Base-by-base conservation (phyloP, 108 stramenopile species). In the Fragilariopsis cylindrus region DNA sequence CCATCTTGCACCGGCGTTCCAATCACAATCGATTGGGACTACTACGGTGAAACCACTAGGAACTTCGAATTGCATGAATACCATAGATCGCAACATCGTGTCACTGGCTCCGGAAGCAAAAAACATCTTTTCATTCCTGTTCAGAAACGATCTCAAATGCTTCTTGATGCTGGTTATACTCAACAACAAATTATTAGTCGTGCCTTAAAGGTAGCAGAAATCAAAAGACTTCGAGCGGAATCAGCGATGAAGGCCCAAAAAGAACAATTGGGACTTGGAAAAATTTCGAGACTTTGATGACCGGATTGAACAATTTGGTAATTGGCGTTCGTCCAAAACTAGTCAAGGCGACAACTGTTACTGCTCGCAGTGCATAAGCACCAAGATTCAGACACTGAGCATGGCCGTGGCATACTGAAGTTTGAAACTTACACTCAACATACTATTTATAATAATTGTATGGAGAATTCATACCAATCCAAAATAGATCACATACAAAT, bases 1-100 rank as follows among this genome's bases (percentile, higher is more conserved):
- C 81, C 81, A 39, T 54, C 81, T 12, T 64, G 65, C 44, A 39
- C 41, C 39, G 81, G 81, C 6, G 69, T 68, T 70, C 81, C 81
- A n/a, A 60, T 82, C 13, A 64, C 77, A n/a, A n/a, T n/a, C n/a
- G 7, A 72, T 81, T 48, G 81, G 55, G 52, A 57, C n/a, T n/a
- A n/a, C n/a, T n/a, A n/a, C n/a, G n/a, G n/a, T 43, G 58, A 30
- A 30, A 30, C 30, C 65, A 57, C 65, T 45, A 54, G 74, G 13
- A 54, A 74, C 53, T 39, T 74, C 19, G 60, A 74, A 54, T 39
- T 79, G 11, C 70, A 74, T 47, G 78, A 79, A 42, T 74, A 65
- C 52, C 18, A 65, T 39, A 42, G 73, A 13, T 57, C 6, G 12
- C 40, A 62, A 11, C 39, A 62, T 15, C 74, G 79, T 15, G 30